Conservation (phyloP, 805 yeast genomes). For the Cyberlindnera euphorbiae region DNA sequence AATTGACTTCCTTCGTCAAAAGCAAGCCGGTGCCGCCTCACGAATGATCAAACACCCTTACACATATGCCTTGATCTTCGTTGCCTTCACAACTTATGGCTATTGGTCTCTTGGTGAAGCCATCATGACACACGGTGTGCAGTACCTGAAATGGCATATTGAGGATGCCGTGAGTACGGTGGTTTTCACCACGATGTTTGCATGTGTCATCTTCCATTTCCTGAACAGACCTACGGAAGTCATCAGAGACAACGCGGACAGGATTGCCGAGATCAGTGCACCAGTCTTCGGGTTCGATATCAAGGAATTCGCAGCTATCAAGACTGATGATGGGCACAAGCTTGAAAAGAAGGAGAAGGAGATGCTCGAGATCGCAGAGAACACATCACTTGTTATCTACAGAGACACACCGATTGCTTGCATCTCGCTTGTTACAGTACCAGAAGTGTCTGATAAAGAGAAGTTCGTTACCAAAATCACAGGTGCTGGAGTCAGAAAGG, state of each 20-base stretch:
- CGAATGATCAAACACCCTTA: constrained; percentile 42
- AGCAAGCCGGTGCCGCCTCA: constrained; percentile 25
- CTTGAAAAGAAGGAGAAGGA: constrained; percentile 20
- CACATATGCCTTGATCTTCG: constrained; percentile 27
- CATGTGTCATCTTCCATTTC: constrained; percentile 36
- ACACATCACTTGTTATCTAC: constrained; percentile 54
- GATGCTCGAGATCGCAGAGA: constrained; percentile 35
- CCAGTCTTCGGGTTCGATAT: constrained; percentile 49
- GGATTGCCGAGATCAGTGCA: constrained; percentile 32
- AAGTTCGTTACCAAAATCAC: constrained; percentile 49
- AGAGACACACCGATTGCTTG: constrained; percentile 72
- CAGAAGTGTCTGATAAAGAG: constrained; percentile 37
- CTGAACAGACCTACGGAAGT: constrained; percentile 43
- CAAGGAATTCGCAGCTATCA: constrained; percentile 37
- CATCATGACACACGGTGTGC: constrained; percentile 14
- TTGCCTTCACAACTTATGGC: constrained; percentile 1
- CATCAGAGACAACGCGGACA: constrained; percentile 37
- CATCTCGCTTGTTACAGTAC: constrained; percentile 39
- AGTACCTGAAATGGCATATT: constrained; percentile 12
- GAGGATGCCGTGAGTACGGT: constrained; percentile 27
- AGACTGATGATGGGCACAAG: constrained; percentile 16
- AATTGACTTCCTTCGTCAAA: constrained; percentile 45
- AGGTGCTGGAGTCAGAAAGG: constrained; percentile 61
- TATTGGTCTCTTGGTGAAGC: constrained; percentile 17
- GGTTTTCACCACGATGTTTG: constrained; percentile 35